Evolutionary conservation across 2,329 filamentous ascomycete species (phyloP), one percentile per base, ranked within the genome.

Genomic region (Colletotrichum tanaceti): DNA sequence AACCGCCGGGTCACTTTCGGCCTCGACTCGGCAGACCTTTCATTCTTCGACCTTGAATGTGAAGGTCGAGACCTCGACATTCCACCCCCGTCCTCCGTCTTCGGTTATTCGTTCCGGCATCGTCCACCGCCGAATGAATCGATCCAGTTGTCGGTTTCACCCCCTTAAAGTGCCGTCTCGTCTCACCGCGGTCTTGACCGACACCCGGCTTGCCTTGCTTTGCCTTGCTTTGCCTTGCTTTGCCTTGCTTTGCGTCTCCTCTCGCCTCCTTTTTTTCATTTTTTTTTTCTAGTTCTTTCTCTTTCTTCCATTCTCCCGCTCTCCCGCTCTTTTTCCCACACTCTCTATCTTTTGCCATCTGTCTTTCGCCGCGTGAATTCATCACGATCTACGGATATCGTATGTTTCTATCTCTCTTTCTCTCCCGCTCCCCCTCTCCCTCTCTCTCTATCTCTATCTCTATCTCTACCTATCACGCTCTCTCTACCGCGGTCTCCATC

Each of bases 101-200:
- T 35, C 64, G 53, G 64, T 32, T 59, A 67, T 16, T 32, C 43
- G 22, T 1, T 16, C 35, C 35, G 16, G 52, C n/a, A 14, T 38
- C 32, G 10, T 53, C 50, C 11, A 38, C 32, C n/a, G n/a, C 55
- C 28, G 57, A 18, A 18, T 43, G n/a, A n/a, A n/a, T n/a, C 18
- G 14, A 35, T 16, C 32, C n/a, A 28, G 16, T 63, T 16, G 24
- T 44, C 60, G 6, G 28, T 28, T 46, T 46, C 10, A 18, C 44
- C 58, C 44, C 41, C 28, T 32, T 32, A 32, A 58, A 4, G 35
- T 43, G 41, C 47, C 58, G 32, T 28, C 49, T 5, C 58, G 61
- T 49, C 58, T 62, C 38, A 53, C 47, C 60, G 54, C 47, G 58
- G 59, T 68, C 16, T 59, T 64, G 60, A 59, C 54, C 60, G 54